phyloP scores from a whole-genome alignment of 139 green algal species.

The Chlorella sp. region DNA sequence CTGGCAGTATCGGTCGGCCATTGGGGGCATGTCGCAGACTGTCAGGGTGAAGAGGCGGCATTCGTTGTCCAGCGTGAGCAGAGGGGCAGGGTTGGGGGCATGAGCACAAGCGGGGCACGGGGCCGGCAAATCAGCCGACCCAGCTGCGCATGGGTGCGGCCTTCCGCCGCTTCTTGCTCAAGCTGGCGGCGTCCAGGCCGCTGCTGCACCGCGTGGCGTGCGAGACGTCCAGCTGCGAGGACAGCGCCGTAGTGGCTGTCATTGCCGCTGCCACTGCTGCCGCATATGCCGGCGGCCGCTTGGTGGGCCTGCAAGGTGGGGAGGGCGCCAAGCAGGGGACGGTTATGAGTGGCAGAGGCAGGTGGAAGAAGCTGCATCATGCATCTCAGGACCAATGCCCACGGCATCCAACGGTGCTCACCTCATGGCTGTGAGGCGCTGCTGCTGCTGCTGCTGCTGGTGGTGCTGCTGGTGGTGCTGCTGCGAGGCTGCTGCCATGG shows the following conservation, averaged over 20 bases:
- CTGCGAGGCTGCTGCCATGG: not conserved
- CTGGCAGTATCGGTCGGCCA: too few relatives aligned
- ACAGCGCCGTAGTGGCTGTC: not conserved
- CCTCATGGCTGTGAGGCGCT: not conserved
- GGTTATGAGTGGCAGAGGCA: not conserved
- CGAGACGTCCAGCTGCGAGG: conserved; percentile 14
- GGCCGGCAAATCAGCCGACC: too few relatives aligned
- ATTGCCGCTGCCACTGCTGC: not conserved
- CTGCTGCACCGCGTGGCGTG: conserved; percentile 29
- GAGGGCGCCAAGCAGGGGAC: not conserved
- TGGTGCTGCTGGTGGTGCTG: conserved; percentile 16
- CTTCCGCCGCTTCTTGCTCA: conserved; percentile 37
- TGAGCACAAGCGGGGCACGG: too few relatives aligned
- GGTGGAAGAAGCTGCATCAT: not conserved
- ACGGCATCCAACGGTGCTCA: not conserved
- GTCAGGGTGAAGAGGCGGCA: too few relatives aligned
- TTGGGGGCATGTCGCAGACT: too few relatives aligned
- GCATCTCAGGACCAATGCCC: too few relatives aligned
- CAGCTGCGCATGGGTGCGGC: conserved; percentile 4
- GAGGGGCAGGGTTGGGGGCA: too few relatives aligned
- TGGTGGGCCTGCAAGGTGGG: not conserved
- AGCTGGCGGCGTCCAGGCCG: conserved; percentile 1
- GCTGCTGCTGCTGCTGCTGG: not conserved
- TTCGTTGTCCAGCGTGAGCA: too few relatives aligned
- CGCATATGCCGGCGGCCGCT: not conserved